A percentile compares a stretch with the other conserved stretches of the same genome.
phyloP scores from a whole-genome alignment of 2,329 filamentous ascomycete species.

The Bipolaris gigantea region DNA sequence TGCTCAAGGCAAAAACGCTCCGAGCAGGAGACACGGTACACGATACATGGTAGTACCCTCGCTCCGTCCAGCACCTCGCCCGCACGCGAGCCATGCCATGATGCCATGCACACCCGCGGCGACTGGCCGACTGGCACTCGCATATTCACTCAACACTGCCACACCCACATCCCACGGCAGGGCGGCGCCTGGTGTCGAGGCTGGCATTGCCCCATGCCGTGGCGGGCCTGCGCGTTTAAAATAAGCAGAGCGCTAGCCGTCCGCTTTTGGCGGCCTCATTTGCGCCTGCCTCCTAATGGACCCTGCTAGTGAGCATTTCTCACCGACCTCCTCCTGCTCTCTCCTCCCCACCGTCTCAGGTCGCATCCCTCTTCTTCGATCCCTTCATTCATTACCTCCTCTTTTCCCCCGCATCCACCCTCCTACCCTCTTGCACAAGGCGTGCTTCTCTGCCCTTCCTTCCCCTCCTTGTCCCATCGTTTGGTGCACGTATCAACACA shows the following conservation, averaged over 20 bases:
- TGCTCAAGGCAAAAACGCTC: conserved; percentile 1
- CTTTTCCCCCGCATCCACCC: conserved; percentile 38
- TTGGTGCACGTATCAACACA: conserved; percentile 40
- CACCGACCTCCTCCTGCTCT: conserved; percentile 34
- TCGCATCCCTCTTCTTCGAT: conserved; percentile 38
- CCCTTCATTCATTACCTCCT: conserved; percentile 42
- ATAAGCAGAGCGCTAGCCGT: conserved; percentile 30
- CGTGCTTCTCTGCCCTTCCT: conserved; percentile 42
- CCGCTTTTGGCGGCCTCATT: conserved; percentile 37
- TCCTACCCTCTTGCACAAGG: conserved; percentile 32
- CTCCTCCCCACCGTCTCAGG: conserved; percentile 30
- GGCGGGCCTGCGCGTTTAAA: conserved; percentile 33
- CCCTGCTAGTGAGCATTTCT: conserved; percentile 33
- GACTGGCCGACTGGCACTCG: background rate
- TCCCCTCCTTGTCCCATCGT: conserved; percentile 48
- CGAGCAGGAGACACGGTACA: background rate
- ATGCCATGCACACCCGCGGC: background rate
- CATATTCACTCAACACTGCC: conserved; percentile 15
- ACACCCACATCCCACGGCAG: conserved; percentile 20
- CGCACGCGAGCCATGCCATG: conserved; percentile 5
- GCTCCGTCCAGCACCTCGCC: background rate
- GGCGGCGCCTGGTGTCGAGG: conserved; percentile 18
- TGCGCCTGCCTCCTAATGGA: conserved; percentile 42
- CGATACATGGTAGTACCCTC: too few species aligned
- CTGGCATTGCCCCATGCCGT: conserved; percentile 21